A percentile compares a stretch with the other conserved stretches of the same genome.
phyloP scores from a whole-genome alignment of 768 basidiomycete species.

The Chlorophyllum brunneum region DNA sequence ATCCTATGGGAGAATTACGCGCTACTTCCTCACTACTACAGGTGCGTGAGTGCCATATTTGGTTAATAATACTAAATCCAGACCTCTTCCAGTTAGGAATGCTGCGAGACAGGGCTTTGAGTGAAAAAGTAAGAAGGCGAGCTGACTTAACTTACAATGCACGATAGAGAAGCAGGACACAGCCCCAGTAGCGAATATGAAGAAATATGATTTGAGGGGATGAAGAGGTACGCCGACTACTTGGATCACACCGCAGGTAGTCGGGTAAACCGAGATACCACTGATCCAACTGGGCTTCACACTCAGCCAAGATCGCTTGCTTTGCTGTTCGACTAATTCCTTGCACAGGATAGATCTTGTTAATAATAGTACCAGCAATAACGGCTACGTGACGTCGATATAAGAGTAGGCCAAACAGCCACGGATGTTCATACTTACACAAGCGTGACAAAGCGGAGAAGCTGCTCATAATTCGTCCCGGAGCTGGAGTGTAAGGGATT shows the following conservation, averaged over 20 bases:
- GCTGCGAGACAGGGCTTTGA: constrained; percentile 28
- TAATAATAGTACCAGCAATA: constrained; percentile 64
- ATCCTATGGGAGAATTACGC: constrained; percentile 45
- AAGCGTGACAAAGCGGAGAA: constrained; percentile 56
- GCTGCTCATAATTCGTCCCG: constrained; percentile 45
- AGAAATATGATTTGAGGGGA: constrained; percentile 65
- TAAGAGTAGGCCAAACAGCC: background rate
- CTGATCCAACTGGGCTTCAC: constrained; percentile 69
- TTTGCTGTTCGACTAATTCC: constrained; percentile 40
- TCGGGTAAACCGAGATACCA: constrained; percentile 73
- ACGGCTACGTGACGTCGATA: constrained; percentile 37
- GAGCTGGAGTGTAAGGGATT: constrained; percentile 42
- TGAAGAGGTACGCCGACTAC: constrained; percentile 48
- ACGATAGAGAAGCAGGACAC: constrained; percentile 69
- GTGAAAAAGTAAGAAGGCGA: constrained; percentile 1
- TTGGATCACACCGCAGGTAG: constrained; percentile 53
- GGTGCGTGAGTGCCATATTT: background rate
- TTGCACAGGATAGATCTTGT: constrained; percentile 68
- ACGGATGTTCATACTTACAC: constrained; percentile 35
- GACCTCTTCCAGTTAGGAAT: constrained; percentile 75
- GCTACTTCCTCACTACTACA: constrained; percentile 37
- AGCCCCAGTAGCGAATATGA: constrained; percentile 74
- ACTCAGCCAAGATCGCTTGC: constrained; percentile 42
- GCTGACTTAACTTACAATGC: constrained; percentile 59
- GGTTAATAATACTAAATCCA: constrained; percentile 21